phyloP scores from a whole-genome alignment of 805 yeast genomes.

The Lipomyces spencermartinsiae region DNA sequence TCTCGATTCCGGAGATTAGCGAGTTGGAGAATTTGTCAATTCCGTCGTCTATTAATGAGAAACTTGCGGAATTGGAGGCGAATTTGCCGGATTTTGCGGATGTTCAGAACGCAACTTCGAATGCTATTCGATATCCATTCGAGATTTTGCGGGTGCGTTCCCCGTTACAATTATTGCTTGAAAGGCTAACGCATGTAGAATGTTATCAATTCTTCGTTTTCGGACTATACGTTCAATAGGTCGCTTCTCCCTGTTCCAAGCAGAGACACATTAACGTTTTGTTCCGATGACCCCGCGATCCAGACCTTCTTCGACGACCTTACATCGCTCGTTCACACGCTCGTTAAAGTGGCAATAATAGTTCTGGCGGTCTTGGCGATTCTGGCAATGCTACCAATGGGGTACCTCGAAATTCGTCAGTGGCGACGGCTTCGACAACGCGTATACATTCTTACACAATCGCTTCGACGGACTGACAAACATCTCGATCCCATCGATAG shows the following conservation, averaged over 20 bases:
- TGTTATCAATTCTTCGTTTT: constrained; percentile 19
- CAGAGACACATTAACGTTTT: constrained; percentile 47
- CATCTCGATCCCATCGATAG: constrained; percentile 37
- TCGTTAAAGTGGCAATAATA: constrained; percentile 51
- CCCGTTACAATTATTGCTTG: neutral
- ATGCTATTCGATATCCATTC: constrained; percentile 66
- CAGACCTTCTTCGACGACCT: constrained; percentile 49
- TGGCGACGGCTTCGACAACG: constrained; percentile 57
- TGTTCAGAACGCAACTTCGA: constrained; percentile 64
- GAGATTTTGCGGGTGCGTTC: constrained; percentile 46
- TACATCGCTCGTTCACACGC: constrained; percentile 45
- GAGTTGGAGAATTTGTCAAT: constrained; percentile 65
- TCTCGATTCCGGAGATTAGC: constrained; percentile 54
- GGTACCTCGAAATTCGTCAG: constrained; percentile 53
- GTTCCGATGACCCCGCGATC: constrained; percentile 48
- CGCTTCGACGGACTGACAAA: constrained; percentile 32
- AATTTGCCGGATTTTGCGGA: constrained; percentile 70
- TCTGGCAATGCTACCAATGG: constrained; percentile 51
- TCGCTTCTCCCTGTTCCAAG: constrained; percentile 54
- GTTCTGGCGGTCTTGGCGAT: constrained; percentile 53
- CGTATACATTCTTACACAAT: constrained; percentile 37
- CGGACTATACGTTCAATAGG: constrained; percentile 43
- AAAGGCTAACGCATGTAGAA: constrained; percentile 2
- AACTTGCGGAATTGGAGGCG: constrained; percentile 58
- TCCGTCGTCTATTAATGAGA: constrained; percentile 65